Conservation (phyloP, 208 protist genomes). For the Wallacemonas sp. region DNA sequence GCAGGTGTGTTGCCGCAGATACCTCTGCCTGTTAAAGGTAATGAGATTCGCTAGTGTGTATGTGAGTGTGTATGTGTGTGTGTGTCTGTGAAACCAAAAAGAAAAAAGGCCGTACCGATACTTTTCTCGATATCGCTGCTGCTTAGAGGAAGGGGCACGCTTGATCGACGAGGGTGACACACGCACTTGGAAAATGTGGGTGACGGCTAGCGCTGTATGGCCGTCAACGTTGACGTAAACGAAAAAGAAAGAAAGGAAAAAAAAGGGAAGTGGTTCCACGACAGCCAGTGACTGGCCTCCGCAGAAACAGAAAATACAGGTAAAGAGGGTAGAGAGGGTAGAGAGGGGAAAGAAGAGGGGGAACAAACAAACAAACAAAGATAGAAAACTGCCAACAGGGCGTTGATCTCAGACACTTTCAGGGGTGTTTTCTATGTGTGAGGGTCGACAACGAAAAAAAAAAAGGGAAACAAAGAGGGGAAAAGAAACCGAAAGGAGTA, state of each 20-base stretch:
- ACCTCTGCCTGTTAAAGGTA: too few relatives aligned
- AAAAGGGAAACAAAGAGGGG: background rate
- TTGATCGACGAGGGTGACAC: too few relatives aligned
- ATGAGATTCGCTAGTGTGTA: background rate
- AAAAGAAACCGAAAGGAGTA: background rate
- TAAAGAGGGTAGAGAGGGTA: background rate
- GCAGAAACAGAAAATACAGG: background rate
- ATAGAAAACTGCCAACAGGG: too few relatives aligned
- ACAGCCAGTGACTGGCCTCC: too few relatives aligned
- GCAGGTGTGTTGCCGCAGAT: background rate
- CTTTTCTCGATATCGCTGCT: too few relatives aligned
- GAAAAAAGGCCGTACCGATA: too few relatives aligned
- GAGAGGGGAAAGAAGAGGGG: background rate
- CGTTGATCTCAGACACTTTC: background rate
- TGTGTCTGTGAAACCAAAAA: background rate
- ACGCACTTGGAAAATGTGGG: too few relatives aligned
- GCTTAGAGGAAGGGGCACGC: too few relatives aligned
- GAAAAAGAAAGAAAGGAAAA: background rate
- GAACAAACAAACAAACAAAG: conserved; percentile 1
- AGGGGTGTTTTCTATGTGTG: too few relatives aligned
- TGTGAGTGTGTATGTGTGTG: background rate
- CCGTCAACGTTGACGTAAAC: background rate
- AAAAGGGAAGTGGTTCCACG: too few relatives aligned
- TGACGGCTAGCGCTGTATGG: too few relatives aligned
- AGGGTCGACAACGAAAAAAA: too few relatives aligned